Percentiles rank a stretch among this genome's conserved stretches.
Conservation (phyloP, 176 grass and related monocot species). For the Carex kokanica region DNA sequence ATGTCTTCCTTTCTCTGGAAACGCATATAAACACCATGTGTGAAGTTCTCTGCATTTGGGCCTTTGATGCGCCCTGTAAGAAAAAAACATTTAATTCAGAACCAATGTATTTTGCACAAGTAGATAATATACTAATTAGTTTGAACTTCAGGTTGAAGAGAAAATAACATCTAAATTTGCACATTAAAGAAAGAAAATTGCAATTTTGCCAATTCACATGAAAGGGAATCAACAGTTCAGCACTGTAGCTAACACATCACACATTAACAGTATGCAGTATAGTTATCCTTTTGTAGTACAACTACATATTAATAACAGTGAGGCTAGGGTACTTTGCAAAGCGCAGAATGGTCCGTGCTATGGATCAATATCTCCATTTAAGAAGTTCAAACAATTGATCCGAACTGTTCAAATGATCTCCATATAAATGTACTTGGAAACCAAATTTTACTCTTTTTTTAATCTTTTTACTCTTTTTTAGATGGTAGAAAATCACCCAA, state of each 20-base stretch:
- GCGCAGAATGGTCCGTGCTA: no score
- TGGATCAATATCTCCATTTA: no score
- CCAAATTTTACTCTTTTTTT: no score
- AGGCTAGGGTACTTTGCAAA: no score
- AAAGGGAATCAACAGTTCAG: neutral
- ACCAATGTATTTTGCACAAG: neutral
- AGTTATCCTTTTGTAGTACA: neutral
- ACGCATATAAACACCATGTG: conserved; percentile 78
- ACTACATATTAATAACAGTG: neutral
- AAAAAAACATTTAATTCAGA: conserved; percentile 2
- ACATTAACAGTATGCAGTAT: neutral
- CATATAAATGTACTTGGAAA: no score
- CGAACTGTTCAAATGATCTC: no score
- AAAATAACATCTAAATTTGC: neutral
- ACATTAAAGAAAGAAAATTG: neutral
- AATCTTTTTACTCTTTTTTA: no score
- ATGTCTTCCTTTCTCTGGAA: conserved; percentile 84
- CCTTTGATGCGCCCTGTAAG: conserved; percentile 65
- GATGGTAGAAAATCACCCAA: no score
- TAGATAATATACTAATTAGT: neutral
- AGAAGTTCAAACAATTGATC: no score
- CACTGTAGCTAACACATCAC: neutral
- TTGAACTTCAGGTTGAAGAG: neutral
- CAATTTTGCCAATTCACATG: conserved; percentile 15
- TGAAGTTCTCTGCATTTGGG: conserved; percentile 64